Conservation (phyloP, 2,329 filamentous ascomycete species). For the Botrytis byssoidea region DNA sequence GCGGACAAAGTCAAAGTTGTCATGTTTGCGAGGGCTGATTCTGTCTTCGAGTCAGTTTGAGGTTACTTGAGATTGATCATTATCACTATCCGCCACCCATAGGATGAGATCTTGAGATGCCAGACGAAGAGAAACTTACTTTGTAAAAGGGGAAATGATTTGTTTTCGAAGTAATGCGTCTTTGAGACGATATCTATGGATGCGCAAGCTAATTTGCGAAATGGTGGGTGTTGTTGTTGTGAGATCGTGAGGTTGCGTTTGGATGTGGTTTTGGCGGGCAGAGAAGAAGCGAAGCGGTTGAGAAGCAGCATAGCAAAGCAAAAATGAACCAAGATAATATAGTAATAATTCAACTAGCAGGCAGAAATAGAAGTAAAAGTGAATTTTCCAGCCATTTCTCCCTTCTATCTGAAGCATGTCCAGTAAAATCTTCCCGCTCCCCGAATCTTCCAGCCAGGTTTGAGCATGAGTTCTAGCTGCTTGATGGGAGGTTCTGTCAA, state of each 20-base stretch:
- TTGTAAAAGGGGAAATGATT: neutral
- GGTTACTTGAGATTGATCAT: neutral
- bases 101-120: neutral
- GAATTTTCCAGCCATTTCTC: conserved; percentile 8
- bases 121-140: neutral
- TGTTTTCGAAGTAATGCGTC: neutral
- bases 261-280: neutral
- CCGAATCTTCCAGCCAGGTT: neutral
- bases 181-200: neutral
- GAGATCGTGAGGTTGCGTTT: neutral
- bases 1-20: conserved; percentile 13
- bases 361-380: neutral
- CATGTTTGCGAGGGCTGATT: conserved; percentile 10
- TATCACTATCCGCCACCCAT: neutral
- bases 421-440: neutral
- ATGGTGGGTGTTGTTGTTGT: neutral
- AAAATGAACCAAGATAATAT: neutral
- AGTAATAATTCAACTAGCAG: neutral
- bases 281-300: conserved; percentile 5
- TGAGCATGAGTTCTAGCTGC: neutral
- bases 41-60: neutral
- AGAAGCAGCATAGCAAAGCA: neutral
- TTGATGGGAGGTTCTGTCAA: neutral
- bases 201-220: neutral
- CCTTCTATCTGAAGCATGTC: neutral